Conservation (phyloP, 2,329 filamentous ascomycete genomes). For the Cladosporium sp. region DNA sequence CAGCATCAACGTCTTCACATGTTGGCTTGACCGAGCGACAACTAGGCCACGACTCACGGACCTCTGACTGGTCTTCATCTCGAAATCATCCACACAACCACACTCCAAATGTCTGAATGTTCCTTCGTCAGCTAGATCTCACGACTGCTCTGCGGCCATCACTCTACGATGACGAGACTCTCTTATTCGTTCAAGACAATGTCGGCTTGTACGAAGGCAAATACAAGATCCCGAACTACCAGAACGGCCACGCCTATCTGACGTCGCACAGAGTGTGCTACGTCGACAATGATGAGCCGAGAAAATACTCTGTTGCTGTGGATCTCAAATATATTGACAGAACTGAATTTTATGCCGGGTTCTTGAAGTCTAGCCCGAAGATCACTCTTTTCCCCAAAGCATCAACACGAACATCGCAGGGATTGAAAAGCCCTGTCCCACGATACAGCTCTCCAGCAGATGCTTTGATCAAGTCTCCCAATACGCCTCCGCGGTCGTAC, state of each 20-base stretch:
- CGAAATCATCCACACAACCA: not conserved
- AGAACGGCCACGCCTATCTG: conserved; percentile 93
- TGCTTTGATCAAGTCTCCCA: conserved; percentile 37
- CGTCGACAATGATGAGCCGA: conserved; percentile 79
- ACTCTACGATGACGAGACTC: conserved; percentile 85
- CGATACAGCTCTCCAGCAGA: conserved; percentile 39
- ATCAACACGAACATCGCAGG: conserved; percentile 46
- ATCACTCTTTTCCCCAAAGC: conserved; percentile 83
- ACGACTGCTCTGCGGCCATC: conserved; percentile 92
- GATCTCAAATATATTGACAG: conserved; percentile 88
- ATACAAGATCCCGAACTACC: conserved; percentile 87
- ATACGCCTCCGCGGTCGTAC: conserved; percentile 41
- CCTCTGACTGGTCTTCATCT: not conserved
- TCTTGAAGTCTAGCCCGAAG: conserved; percentile 91
- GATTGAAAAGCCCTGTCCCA: conserved; percentile 47
- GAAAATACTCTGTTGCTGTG: conserved; percentile 75
- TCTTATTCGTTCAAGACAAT: conserved; percentile 95
- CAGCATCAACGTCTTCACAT: no score
- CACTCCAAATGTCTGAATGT: conserved; percentile 57
- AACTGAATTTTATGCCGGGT: conserved; percentile 86
- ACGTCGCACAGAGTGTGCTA: conserved; percentile 96
- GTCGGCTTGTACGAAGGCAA: conserved; percentile 97
- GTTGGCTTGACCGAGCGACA: no score
- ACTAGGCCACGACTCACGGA: not conserved
- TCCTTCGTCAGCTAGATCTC: conserved; percentile 89